Conservation (phyloP, 1,284 basidiomycete genomes). For the Pyrrhoderma lamaoense region DNA sequence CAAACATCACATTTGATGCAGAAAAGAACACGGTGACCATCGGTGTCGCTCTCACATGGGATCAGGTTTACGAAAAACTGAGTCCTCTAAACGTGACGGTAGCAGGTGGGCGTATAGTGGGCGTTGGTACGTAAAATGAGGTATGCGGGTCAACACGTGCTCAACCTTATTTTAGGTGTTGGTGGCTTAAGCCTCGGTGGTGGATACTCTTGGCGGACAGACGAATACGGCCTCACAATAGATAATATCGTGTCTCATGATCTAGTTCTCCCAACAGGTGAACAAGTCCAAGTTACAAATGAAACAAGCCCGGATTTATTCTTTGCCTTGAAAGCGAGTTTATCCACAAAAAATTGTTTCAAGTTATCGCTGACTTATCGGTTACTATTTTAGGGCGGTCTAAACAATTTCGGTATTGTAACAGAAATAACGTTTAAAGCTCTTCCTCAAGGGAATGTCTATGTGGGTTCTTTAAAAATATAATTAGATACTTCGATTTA, state of each 20-base stretch:
- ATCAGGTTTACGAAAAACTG: conserved; percentile 21
- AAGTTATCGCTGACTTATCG: no score
- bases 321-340: conserved; percentile 9
- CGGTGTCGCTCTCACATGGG: conserved; percentile 22
- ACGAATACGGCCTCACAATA: conserved; percentile 15
- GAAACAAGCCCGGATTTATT: conserved; percentile 15
- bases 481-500: no score
- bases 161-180: conserved; percentile 3
- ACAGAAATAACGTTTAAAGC: conserved; percentile 8
- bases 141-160: background rate
- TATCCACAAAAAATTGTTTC: no score
- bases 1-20: conserved; percentile 15
- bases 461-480: no score
- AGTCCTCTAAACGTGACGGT: conserved; percentile 19
- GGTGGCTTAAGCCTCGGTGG: conserved; percentile 17
- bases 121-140: conserved; percentile 16
- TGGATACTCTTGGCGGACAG: conserved; percentile 17
- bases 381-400: conserved; percentile 1
- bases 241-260: conserved; percentile 14
- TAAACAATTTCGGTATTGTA: conserved; percentile 17
- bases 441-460: conserved; percentile 6
- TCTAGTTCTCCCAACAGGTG: conserved; percentile 12
- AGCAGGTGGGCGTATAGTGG: conserved; percentile 21
- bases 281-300: conserved; percentile 11
- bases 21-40: conserved; percentile 14